These are phyloP conservation scores for Neophaeococcomyces mojaviensis DNA, from an alignment of 2,329 filamentous ascomycete genomes.

Conservation along the genomic window DNA sequence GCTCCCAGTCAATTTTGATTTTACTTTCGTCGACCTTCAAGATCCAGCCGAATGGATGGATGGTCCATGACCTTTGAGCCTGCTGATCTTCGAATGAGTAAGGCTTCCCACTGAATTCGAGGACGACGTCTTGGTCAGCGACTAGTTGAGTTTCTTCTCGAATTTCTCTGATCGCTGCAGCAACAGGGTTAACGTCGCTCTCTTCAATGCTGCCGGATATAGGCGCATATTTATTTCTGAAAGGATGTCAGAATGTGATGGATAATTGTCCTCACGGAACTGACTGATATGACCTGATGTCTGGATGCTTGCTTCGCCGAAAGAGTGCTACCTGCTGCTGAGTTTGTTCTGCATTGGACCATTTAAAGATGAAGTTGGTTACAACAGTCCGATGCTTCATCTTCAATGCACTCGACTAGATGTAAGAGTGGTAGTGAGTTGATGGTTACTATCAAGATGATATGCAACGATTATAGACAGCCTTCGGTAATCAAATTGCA, in stretches of 20 bases:
- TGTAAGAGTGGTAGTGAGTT: background rate
- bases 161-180: slow-evolving; percentile 56
- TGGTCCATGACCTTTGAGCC: slow-evolving; percentile 52
- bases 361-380: slow-evolving; percentile 38
- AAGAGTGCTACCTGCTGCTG: slow-evolving; percentile 51
- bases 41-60: slow-evolving; percentile 53
- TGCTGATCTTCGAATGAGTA: slow-evolving; percentile 50
- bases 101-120: slow-evolving; percentile 51
- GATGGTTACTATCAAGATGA: background rate
- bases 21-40: slow-evolving; percentile 13
- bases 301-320: slow-evolving; percentile 45
- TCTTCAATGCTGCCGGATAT: slow-evolving; percentile 55
- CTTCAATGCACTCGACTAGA: background rate
- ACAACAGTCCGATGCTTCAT: slow-evolving; percentile 30
- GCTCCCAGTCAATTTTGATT: slow-evolving; percentile 54
- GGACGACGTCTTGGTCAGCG: slow-evolving; percentile 34
- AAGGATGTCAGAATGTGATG: background rate
- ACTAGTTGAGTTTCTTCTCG: slow-evolving; percentile 54
- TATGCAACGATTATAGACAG: background rate
- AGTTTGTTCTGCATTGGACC: slow-evolving; percentile 13
- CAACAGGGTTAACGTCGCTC: slow-evolving; percentile 45
- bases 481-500: too few relatives aligned
- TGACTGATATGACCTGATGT: slow-evolving; percentile 55
- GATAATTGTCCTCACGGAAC: slow-evolving; percentile 17
- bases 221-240: slow-evolving; percentile 51